These are phyloP conservation scores for Phialophora verrucosa DNA, from an alignment of 2,329 filamentous ascomycete species.

Conservation along the genomic window DNA sequence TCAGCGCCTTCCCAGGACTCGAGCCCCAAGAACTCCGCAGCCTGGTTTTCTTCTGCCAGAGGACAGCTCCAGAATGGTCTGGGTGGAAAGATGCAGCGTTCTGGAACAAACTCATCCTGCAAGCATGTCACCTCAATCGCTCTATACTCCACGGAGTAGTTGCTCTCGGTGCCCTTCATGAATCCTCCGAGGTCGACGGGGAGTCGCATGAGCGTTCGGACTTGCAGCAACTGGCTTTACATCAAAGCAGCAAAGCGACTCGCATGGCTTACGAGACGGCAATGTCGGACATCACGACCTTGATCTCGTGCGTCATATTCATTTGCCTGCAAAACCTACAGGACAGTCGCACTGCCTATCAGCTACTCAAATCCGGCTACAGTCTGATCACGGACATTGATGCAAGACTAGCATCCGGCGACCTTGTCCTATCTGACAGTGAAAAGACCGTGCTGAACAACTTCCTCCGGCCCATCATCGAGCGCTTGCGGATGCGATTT, in stretches of 20 bases:
- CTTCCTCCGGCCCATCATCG: conserved; percentile 36
- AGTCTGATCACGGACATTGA: conserved; percentile 36
- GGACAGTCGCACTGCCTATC: conserved; percentile 36
- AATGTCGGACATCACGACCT: conserved; percentile 35
- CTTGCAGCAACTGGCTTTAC: conserved; percentile 33
- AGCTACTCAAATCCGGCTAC: conserved; percentile 35
- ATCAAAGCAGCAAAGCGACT: conserved; percentile 36
- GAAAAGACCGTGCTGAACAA: conserved; percentile 36
- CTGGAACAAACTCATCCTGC: conserved; percentile 42
- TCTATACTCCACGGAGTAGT: conserved; percentile 43
- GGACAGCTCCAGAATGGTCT: conserved; percentile 37
- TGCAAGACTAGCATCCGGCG: conserved; percentile 26
- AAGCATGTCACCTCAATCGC: conserved; percentile 42
- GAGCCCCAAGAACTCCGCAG: conserved; percentile 34
- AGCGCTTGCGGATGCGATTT: conserved; percentile 37
- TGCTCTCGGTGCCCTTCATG: conserved; percentile 43
- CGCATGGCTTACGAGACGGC: conserved; percentile 33
- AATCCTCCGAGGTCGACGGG: conserved; percentile 36
- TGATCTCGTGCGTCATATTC: conserved; percentile 41
- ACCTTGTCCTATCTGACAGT: conserved; percentile 31
- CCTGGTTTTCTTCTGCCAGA: conserved; percentile 36
- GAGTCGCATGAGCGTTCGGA: conserved; percentile 31
- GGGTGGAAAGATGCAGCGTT: conserved; percentile 39
- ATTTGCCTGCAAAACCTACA: conserved; percentile 40
- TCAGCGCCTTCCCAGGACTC: conserved; percentile 31